A percentile compares a stretch with the other conserved stretches of the same genome.
phyloP scores from a whole-genome alignment of 1,139 yeast genomes.

The Yamadazyma dendronema region DNA sequence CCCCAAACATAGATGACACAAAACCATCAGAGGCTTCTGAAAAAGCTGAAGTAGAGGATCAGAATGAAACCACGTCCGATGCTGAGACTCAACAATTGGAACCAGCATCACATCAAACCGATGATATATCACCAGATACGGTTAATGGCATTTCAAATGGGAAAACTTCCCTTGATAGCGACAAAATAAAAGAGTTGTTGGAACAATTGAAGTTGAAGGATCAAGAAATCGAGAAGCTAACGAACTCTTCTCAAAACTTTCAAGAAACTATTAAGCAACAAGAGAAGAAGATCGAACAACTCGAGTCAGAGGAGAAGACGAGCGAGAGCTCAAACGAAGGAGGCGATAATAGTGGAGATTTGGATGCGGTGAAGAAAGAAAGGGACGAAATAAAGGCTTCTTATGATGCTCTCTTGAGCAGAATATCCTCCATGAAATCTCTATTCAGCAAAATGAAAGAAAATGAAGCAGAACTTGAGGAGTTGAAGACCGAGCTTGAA shows the following conservation, averaged over 20 bases:
- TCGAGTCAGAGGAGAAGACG: constrained; percentile 1
- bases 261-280: background rate
- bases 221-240: background rate
- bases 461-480: constrained; percentile 68
- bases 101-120: background rate
- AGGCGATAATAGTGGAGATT: background rate
- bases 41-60: background rate
- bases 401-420: constrained; percentile 71
- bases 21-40: background rate
- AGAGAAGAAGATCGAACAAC: background rate
- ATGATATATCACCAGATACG: too few species aligned
- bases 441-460: constrained; percentile 74
- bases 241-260: constrained; percentile 4
- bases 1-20: background rate
- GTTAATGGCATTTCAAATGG: background rate
- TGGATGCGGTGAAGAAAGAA: constrained; percentile 35
- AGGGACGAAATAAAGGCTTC: constrained; percentile 67
- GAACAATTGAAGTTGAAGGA: constrained; percentile 1
- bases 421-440: constrained; percentile 77
- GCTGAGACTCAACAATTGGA: background rate
- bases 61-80: background rate
- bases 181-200: background rate
- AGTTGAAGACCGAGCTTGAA: constrained; percentile 43
- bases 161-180: background rate
- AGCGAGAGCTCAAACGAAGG: background rate